Conservation (phyloP, 306 rosid species). For the Gastrolobium bilobum region DNA sequence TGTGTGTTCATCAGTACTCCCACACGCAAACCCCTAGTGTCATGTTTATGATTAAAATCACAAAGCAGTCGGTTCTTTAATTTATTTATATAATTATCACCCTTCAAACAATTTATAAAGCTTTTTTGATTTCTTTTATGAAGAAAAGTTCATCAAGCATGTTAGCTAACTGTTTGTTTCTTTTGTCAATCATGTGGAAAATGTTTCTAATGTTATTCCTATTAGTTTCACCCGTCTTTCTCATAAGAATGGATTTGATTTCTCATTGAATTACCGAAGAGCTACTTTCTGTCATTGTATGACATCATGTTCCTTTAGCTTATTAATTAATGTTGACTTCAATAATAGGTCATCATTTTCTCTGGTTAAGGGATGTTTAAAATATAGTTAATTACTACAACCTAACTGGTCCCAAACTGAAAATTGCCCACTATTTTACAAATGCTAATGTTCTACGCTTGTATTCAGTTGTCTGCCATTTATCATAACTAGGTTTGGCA, state of each 20-base stretch:
- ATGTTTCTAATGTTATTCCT: slow-evolving; percentile 9
- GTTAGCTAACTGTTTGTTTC: background rate
- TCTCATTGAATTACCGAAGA: background rate
- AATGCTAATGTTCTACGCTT: background rate
- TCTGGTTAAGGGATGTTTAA: background rate
- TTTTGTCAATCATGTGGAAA: background rate
- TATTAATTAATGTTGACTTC: slow-evolving; percentile 1
- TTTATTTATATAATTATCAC: slow-evolving; percentile 3
- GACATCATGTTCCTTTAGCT: background rate
- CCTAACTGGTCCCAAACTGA: slow-evolving; percentile 12
- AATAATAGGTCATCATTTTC: background rate
- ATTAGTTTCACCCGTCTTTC: background rate
- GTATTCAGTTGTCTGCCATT: slow-evolving; percentile 1
- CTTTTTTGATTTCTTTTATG: slow-evolving; percentile 5
- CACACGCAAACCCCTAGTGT: background rate
- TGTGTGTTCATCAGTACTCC: background rate
- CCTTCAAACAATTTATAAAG: background rate
- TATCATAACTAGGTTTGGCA: background rate
- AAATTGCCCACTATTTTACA: slow-evolving; percentile 6
- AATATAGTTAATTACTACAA: background rate
- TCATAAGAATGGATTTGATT: background rate
- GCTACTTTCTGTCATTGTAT: background rate
- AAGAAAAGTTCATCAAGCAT: background rate
- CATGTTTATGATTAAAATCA: background rate
- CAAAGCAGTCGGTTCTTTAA: slow-evolving; percentile 10